Evolutionary conservation across 78 protist genomes (phyloP).

Genomic region (Dictyostelium purpureum): DNA sequence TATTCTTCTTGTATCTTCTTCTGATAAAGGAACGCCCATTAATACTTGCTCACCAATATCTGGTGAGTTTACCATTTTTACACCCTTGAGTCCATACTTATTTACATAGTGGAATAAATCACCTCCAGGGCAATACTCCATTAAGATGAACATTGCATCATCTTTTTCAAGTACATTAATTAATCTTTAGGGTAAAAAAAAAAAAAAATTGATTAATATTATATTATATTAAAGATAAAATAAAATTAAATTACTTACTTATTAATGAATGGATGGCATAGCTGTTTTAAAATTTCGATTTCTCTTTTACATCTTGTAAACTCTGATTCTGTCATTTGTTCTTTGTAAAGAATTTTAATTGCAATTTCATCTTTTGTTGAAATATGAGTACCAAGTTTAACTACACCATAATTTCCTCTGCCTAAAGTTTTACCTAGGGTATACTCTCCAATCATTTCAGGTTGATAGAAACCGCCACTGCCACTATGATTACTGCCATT

Average conservation of each 20-base stretch:
- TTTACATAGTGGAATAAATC: conserved; percentile 43
- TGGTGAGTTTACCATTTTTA: neutral
- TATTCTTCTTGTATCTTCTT: conserved; percentile 76
- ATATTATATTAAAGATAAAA: neutral
- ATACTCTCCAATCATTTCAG: conserved; percentile 48
- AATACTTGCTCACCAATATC: conserved; percentile 18
- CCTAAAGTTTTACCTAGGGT: conserved; percentile 42
- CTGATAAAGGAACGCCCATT: conserved; percentile 56
- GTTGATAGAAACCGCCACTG: neutral
- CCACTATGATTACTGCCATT: neutral
- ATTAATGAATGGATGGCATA: conserved; percentile 48
- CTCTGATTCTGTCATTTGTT: conserved; percentile 46
- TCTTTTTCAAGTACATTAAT: conserved; percentile 49
- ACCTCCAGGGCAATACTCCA: conserved; percentile 77
- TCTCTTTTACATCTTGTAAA: conserved; percentile 58
- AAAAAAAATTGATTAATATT: neutral
- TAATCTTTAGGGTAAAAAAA: neutral
- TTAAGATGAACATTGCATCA: conserved; percentile 66
- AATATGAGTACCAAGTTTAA: conserved; percentile 37
- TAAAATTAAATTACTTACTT: conserved; percentile 8
- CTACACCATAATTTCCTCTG: conserved; percentile 48
- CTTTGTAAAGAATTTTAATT: conserved; percentile 49
- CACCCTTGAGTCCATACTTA: conserved; percentile 17
- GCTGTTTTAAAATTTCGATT: conserved; percentile 34
- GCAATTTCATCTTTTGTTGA: conserved; percentile 36